A percentile compares a stretch with the other conserved stretches of the same genome.
Evolutionary conservation across 108 stramenopile genomes (phyloP).

Genomic region (Bacterosira constricta): DNA sequence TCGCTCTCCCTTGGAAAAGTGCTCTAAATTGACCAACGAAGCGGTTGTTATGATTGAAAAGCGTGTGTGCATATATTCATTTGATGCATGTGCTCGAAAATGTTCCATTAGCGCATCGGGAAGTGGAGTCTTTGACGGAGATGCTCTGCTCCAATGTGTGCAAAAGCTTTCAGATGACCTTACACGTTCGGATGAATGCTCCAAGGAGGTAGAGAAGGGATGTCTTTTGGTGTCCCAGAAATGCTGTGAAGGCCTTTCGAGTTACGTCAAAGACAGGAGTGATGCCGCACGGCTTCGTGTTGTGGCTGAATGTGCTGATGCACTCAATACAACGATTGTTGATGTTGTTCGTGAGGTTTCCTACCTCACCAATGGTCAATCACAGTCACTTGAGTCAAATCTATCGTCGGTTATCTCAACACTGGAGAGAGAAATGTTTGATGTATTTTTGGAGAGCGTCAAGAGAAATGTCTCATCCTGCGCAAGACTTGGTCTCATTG

Average conservation of each 20-base stretch:
- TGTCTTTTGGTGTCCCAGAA: slow-evolving; percentile 80
- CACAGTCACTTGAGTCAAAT: slow-evolving; percentile 73
- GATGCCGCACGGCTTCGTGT: slow-evolving; percentile 84
- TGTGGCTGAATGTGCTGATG: slow-evolving; percentile 88
- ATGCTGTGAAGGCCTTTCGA: slow-evolving; percentile 85
- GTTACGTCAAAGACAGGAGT: slow-evolving; percentile 83
- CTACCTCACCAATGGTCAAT: slow-evolving; percentile 59
- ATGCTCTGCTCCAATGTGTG: slow-evolving; percentile 68
- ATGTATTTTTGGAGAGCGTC: slow-evolving; percentile 81
- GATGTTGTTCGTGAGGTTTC: slow-evolving; percentile 82
- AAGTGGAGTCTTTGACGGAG: slow-evolving; percentile 85
- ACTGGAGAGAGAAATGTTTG: slow-evolving; percentile 85
- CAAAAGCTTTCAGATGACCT: slow-evolving; percentile 79
- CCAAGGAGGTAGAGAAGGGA: slow-evolving; percentile 83
- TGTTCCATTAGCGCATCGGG: slow-evolving; percentile 80
- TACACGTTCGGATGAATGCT: slow-evolving; percentile 78
- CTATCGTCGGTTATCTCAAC: slow-evolving; percentile 73
- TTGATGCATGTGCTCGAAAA: slow-evolving; percentile 83
- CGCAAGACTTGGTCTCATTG: slow-evolving; percentile 70
- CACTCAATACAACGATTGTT: slow-evolving; percentile 64
- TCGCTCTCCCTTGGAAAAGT: slow-evolving; percentile 68
- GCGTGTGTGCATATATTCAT: slow-evolving; percentile 87
- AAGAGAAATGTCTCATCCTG: slow-evolving; percentile 61
- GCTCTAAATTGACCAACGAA: slow-evolving; percentile 62
- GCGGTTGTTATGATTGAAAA: slow-evolving; percentile 81